Conservation (phyloP, 2,329 filamentous ascomycete species). For the Penicillium sp. region DNA sequence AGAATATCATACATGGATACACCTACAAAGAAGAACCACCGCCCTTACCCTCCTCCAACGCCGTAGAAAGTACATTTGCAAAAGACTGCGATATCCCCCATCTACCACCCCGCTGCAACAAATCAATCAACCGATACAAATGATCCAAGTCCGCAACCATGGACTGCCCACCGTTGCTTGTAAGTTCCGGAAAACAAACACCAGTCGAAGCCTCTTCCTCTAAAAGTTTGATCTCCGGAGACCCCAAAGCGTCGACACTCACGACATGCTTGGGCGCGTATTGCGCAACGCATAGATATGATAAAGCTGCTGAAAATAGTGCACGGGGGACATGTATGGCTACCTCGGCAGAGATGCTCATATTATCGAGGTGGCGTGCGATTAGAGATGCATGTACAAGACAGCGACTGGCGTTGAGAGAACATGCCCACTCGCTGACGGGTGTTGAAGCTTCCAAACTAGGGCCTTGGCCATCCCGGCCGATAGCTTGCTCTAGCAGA, state of each 20-base stretch:
- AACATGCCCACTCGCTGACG: conserved; percentile 33
- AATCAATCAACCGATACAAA: conserved; percentile 26
- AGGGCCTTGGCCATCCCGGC: conserved; percentile 33
- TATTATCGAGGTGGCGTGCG: conserved; percentile 24
- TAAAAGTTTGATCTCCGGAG: conserved; percentile 37
- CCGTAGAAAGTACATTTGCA: conserved; percentile 29
- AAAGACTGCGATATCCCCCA: conserved; percentile 39
- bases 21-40: conserved; percentile 15
- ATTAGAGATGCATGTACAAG: conserved; percentile 27
- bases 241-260: conserved; percentile 25
- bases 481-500: conserved; percentile 35
- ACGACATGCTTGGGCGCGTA: conserved; percentile 22
- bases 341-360: conserved; percentile 28
- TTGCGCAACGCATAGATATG: conserved; percentile 28
- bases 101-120: conserved; percentile 33
- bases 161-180: conserved; percentile 26
- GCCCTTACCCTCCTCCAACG: conserved; percentile 31
- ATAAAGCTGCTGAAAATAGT: conserved; percentile 24
- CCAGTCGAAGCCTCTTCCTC: conserved; percentile 27
- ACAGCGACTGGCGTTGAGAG: conserved; percentile 29
- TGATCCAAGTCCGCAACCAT: conserved; percentile 33
- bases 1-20: no score
- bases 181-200: conserved; percentile 2
- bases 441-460: conserved; percentile 19
- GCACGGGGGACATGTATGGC: conserved; percentile 31